These are phyloP conservation scores for Fusarium temperatum DNA, from an alignment of 2,329 filamentous ascomycete genomes.

Conservation along the genomic window DNA sequence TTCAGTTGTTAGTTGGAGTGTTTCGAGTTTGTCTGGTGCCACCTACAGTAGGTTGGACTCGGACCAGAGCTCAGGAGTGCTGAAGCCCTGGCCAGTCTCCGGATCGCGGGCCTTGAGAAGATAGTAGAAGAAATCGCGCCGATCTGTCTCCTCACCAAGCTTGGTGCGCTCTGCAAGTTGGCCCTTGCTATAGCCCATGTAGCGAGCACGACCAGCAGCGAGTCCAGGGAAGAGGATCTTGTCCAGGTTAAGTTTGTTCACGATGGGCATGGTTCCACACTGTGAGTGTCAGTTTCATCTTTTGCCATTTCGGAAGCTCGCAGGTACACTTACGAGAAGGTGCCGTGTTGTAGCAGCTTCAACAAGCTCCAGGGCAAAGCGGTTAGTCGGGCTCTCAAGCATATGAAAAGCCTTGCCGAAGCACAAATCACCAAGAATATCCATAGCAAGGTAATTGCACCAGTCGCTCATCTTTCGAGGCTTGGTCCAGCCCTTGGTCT, in stretches of 20 bases:
- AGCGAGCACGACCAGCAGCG: slow-evolving; percentile 71
- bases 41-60: slow-evolving; percentile 73
- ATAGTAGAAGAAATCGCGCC: slow-evolving; percentile 80
- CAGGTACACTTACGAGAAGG: slow-evolving; percentile 65
- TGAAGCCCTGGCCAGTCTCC: slow-evolving; percentile 74
- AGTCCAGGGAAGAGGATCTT: slow-evolving; percentile 74
- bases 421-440: slow-evolving; percentile 68
- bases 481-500: slow-evolving; percentile 64
- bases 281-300: slow-evolving; percentile 44
- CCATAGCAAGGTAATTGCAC: slow-evolving; percentile 71
- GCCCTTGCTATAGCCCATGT: slow-evolving; percentile 75
- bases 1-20: slow-evolving; percentile 2
- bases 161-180: slow-evolving; percentile 74
- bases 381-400: slow-evolving; percentile 67
- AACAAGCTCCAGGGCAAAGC: slow-evolving; percentile 73
- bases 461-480: slow-evolving; percentile 70
- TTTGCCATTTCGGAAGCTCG: not conserved
- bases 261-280: slow-evolving; percentile 77
- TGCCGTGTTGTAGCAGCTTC: slow-evolving; percentile 74
- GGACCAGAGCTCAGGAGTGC: slow-evolving; percentile 72
- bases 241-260: slow-evolving; percentile 73
- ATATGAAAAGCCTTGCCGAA: slow-evolving; percentile 71
- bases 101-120: slow-evolving; percentile 76
- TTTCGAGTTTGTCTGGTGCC: not conserved
- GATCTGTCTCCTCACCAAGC: slow-evolving; percentile 70